phyloP scores from a whole-genome alignment of 306 rosid species.

The Morella rubra region DNA sequence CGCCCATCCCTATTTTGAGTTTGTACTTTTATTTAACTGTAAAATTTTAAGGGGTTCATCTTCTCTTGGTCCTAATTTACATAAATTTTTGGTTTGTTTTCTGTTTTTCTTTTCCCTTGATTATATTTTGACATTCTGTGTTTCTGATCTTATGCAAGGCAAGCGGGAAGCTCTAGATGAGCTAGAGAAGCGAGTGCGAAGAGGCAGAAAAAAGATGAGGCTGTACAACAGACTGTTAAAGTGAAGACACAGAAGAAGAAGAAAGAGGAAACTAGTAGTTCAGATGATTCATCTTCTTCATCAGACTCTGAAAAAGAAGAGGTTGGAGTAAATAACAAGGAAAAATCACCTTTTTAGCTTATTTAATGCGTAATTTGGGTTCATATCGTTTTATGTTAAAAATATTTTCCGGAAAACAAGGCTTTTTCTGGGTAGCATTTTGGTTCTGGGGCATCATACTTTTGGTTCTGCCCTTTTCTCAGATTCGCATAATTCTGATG shows the following conservation, averaged over 20 bases:
- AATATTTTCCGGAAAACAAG: neutral
- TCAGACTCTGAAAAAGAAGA: slow-evolving; percentile 61
- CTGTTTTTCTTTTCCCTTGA: no score
- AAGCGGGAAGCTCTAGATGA: slow-evolving; percentile 70
- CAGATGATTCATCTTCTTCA: slow-evolving; percentile 58
- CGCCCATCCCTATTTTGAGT: no score
- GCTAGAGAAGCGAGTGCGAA: slow-evolving; percentile 51
- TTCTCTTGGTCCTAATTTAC: neutral
- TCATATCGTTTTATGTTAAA: neutral
- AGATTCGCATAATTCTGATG: neutral
- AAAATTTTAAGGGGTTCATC: neutral
- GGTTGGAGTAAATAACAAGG: slow-evolving; percentile 26
- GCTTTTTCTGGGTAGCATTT: neutral
- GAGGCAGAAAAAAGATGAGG: slow-evolving; percentile 62
- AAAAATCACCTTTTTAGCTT: neutral
- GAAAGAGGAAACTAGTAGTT: slow-evolving; percentile 45
- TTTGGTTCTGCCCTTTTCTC: neutral
- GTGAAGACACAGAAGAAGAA: slow-evolving; percentile 45
- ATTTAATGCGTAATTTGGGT: neutral
- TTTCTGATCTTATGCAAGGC: slow-evolving; percentile 28
- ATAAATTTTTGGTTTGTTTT: neutral
- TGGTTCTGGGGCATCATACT: no score
- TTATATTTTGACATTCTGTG: neutral
- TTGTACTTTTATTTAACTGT: neutral
- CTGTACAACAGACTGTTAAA: slow-evolving; percentile 42